Percentiles rank a stretch among this genome's conserved stretches.
These are phyloP conservation scores for Oidium heveae DNA, from an alignment of 2,329 filamentous ascomycete genomes.

Conservation along the genomic window DNA sequence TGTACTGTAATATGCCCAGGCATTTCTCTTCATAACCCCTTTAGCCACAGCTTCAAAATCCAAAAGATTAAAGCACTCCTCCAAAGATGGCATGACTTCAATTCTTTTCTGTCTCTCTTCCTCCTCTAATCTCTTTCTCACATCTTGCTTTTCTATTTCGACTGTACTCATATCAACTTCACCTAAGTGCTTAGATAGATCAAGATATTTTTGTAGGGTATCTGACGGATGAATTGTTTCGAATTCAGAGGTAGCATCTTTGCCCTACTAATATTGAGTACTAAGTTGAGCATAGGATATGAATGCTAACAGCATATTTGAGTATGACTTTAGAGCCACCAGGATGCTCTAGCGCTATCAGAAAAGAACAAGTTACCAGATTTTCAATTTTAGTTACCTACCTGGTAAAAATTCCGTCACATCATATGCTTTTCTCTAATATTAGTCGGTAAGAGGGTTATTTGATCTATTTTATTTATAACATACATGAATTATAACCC, in stretches of 20 bases:
- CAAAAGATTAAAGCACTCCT: conserved; percentile 78
- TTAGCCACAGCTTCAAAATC: conserved; percentile 91
- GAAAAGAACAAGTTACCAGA: not conserved
- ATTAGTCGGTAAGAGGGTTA: conserved; percentile 6
- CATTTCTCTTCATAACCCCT: conserved; percentile 79
- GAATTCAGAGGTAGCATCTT: conserved; percentile 80
- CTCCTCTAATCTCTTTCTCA: conserved; percentile 41
- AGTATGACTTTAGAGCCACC: conserved; percentile 83
- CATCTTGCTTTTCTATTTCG: conserved; percentile 15
- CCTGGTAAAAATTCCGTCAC: conserved; percentile 71
- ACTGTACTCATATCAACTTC: conserved; percentile 71
- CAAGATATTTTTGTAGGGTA: conserved; percentile 64
- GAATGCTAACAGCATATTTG: conserved; percentile 47
- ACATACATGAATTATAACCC: conserved; percentile 61
- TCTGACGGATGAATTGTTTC: conserved; percentile 77
- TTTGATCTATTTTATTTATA: not conserved
- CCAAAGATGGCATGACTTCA: conserved; percentile 48
- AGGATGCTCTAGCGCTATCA: conserved; percentile 41
- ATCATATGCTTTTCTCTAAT: conserved; percentile 59
- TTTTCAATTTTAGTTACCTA: conserved; percentile 11
- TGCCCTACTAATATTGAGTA: conserved; percentile 25
- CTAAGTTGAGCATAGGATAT: not conserved
- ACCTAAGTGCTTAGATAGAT: conserved; percentile 69
- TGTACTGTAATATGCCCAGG: conserved; percentile 95
- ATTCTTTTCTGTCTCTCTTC: conserved; percentile 49